Base-by-base conservation (phyloP, 2,329 filamentous ascomycete species). In the Colletotrichum tofieldiae region DNA sequence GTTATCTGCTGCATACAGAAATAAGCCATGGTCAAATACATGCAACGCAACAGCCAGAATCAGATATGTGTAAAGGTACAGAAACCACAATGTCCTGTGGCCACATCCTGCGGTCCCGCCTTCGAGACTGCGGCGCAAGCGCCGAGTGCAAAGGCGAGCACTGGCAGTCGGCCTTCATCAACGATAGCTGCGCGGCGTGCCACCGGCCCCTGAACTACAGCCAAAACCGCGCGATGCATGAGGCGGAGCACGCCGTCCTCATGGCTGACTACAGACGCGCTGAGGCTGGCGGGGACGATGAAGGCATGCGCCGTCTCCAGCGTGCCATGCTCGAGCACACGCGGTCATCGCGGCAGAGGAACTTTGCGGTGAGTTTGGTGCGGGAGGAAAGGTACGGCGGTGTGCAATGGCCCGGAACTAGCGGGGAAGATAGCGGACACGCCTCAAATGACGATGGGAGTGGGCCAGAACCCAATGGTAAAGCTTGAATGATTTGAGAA, bases 181-280 rank as follows among this genome's bases (percentile, higher is more conserved):
- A 79, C 52, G 81, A 82, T 73, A 82, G 79, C n/a, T 84, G 82
- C 75, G 79, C 81, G 9, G 62, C 73, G 7, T 85, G 83, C 72
- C 81, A 84, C 61, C 78, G 79, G 0, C 76, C 76, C 0, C 76
- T 77, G 55, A 69, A 68, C 26, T 74, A 73, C 14, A 67, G 61
- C 29, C 75, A 71, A 47, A 77, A 79, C 23, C 76, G 76, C 71
- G 67, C 76, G 12, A 66, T 77, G 29, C 77, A 81, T 56, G 78
- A 81, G 54, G 67, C 61, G n/a, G 71, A 77, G 5, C 78, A 78
- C 39, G 73, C 73, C 14, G 68, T 69, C 56, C 69, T 82, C 41
- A 77, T 80, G 74, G 59, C 43, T 32, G 70, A 69, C 18, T 78
- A 81, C 69, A 73, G 78, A 16, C 54, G 64, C 29, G 79, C 80